Conservation (phyloP, 2,329 filamentous ascomycete species). For the Trichophyton benhamiae region DNA sequence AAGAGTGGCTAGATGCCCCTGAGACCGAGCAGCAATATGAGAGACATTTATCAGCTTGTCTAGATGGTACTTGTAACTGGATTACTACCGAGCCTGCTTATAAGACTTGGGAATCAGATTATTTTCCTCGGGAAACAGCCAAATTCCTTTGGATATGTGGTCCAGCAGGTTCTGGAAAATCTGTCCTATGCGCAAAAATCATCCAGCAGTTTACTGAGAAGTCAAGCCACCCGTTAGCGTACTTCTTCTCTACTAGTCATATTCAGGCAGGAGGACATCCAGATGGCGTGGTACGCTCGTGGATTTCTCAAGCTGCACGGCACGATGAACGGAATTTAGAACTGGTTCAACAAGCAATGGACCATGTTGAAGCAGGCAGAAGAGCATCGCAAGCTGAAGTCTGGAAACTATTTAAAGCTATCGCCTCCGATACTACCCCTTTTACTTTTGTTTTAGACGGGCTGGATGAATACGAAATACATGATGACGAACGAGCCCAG, state of each 20-base stretch:
- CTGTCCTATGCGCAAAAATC: neutral
- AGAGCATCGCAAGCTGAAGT: neutral
- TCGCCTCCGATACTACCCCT: neutral
- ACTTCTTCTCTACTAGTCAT: neutral
- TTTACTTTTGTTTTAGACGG: neutral
- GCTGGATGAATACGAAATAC: neutral
- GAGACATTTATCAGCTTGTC: neutral
- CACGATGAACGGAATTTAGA: neutral
- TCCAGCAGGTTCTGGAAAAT: neutral
- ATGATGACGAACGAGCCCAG: neutral
- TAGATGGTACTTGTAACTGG: neutral
- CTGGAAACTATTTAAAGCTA: neutral
- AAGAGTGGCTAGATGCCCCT: neutral
- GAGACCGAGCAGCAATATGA: neutral
- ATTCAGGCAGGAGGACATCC: neutral
- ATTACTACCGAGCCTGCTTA: neutral
- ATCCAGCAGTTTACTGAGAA: neutral
- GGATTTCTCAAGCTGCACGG: neutral
- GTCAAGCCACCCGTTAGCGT: neutral
- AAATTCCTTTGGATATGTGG: neutral
- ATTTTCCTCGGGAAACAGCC: neutral
- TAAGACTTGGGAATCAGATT: neutral
- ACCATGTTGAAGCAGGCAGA: neutral
- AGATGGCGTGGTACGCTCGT: neutral
- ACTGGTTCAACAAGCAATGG: neutral